Conservation (phyloP, 1,284 basidiomycete species). For the Marasmius tenuissimus region DNA sequence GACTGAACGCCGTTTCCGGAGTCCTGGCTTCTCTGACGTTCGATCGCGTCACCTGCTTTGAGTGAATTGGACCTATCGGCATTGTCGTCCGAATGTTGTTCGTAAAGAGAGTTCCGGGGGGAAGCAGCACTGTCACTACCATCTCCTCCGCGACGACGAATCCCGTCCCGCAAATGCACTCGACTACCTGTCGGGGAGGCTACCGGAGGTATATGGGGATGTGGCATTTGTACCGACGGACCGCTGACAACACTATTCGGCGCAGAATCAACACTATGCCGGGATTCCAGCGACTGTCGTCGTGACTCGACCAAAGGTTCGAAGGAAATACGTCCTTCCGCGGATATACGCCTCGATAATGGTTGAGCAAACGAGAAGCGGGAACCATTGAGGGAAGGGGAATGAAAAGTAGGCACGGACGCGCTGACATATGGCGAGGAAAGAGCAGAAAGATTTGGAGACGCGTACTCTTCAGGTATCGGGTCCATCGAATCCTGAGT, state of each 20-base stretch:
- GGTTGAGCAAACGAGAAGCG: conserved; percentile 40
- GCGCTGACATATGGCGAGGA: conserved; percentile 26
- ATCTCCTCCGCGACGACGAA: conserved; percentile 33
- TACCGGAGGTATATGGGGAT: conserved; percentile 16
- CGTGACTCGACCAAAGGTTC: conserved; percentile 41
- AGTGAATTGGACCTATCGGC: conserved; percentile 11
- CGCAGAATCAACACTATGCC: conserved; percentile 45
- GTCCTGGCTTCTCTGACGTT: background rate
- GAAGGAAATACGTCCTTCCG: conserved; percentile 50
- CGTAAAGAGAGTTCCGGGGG: conserved; percentile 46
- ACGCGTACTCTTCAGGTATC: conserved; percentile 41
- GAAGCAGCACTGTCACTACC: conserved; percentile 52
- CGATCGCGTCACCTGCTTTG: background rate
- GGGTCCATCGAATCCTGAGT: conserved; percentile 42
- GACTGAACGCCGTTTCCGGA: background rate
- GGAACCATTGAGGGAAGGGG: conserved; percentile 27
- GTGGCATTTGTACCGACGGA: conserved; percentile 30
- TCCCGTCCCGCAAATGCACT: conserved; percentile 37
- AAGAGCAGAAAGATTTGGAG: conserved; percentile 28
- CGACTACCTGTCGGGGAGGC: conserved; percentile 44
- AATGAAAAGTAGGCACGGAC: conserved; percentile 9
- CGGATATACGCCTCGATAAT: conserved; percentile 40
- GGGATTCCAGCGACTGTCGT: conserved; percentile 43
- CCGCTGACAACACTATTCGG: conserved; percentile 39
- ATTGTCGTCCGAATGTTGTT: conserved; percentile 34